Conservation (phyloP, 805 yeast species). For the Spathaspora gorwiae region DNA sequence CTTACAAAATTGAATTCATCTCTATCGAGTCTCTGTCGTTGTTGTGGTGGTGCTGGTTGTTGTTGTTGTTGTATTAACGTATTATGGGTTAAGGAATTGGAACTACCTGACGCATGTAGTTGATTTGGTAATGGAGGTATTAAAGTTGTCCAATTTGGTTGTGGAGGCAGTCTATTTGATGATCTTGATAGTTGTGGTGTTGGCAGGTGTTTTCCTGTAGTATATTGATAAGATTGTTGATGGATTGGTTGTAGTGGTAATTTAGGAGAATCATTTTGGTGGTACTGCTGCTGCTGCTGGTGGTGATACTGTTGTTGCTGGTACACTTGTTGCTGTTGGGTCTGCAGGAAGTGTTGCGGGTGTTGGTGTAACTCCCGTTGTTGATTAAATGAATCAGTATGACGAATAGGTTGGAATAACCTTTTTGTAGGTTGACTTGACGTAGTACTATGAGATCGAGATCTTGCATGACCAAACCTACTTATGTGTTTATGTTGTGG, state of each 20-base stretch:
- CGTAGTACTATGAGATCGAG: constrained; percentile 1
- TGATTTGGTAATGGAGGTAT: constrained; percentile 30
- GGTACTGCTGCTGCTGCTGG: neutral
- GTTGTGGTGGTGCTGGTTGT: neutral
- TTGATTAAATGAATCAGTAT: neutral
- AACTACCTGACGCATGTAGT: neutral
- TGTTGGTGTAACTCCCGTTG: neutral
- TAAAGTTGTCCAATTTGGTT: constrained; percentile 25
- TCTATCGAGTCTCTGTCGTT: neutral
- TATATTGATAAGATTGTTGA: neutral
- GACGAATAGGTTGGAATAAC: constrained; percentile 4
- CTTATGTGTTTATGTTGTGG: too few species aligned
- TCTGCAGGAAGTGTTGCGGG: neutral
- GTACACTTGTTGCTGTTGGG: neutral
- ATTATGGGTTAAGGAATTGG: neutral
- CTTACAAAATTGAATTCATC: neutral
- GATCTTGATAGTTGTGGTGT: neutral
- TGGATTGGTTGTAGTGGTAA: neutral
- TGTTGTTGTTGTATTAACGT: neutral
- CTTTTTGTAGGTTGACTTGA: neutral
- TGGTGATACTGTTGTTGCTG: neutral
- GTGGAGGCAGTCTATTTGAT: neutral
- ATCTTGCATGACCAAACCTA: neutral
- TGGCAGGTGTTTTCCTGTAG: neutral
- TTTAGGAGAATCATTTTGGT: neutral